Conservation (phyloP, 2,329 filamentous ascomycete species). For the Blastomyces silverae region DNA sequence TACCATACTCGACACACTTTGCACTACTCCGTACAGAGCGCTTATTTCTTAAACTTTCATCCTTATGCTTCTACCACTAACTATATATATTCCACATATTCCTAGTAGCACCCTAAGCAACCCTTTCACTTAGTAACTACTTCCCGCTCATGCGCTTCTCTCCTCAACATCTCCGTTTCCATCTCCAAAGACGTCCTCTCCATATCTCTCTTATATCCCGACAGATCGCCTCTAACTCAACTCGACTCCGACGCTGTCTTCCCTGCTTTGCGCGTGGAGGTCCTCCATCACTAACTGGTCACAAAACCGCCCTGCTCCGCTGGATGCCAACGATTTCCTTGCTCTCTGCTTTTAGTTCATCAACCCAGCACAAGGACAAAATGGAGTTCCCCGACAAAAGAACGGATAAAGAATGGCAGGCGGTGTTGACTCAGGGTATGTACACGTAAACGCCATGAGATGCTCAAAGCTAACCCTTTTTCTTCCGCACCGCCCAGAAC, state of each 20-base stretch:
- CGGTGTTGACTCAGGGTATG: slow-evolving; percentile 66
- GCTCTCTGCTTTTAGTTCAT: slow-evolving; percentile 64
- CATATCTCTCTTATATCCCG: not conserved
- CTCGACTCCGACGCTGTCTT: not conserved
- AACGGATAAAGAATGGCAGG: slow-evolving; percentile 77
- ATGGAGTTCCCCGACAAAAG: slow-evolving; percentile 58
- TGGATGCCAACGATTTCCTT: slow-evolving; percentile 77
- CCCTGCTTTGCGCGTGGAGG: not conserved
- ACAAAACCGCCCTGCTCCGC: slow-evolving; percentile 38
- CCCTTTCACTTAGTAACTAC: not conserved
- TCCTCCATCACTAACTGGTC: slow-evolving; percentile 6
- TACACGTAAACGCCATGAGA: slow-evolving; percentile 12
- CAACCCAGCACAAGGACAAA: slow-evolving; percentile 36
- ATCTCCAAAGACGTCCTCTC: slow-evolving; percentile 1
- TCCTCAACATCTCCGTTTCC: not conserved
- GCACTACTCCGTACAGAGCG: too few species aligned
- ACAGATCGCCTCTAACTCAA: not conserved
- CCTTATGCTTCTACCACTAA: too few species aligned
- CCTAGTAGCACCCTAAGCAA: not conserved
- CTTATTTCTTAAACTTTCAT: too few species aligned
- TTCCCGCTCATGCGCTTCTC: not conserved
- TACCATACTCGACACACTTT: too few species aligned
- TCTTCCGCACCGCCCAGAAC: slow-evolving; percentile 53
- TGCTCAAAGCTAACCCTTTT: not conserved
- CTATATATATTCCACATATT: not conserved